Evolutionary conservation across 495 filamentous ascomycete genomes (phyloP).

Genomic region (Talaromyces thailandensis): DNA sequence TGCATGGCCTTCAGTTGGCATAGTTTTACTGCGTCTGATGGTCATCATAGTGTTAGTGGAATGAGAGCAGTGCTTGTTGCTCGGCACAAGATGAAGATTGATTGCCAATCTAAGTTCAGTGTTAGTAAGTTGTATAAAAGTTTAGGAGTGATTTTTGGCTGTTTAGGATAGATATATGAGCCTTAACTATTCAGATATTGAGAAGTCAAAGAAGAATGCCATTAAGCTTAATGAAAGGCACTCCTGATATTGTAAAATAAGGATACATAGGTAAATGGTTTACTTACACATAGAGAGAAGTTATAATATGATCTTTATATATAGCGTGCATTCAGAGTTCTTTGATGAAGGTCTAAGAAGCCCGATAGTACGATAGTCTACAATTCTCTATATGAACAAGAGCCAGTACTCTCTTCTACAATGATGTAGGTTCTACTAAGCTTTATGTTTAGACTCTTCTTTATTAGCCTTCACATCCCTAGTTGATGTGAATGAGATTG

Average conservation of each 20-base stretch:
- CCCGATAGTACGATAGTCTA: neutral
- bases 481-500: neutral
- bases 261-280: neutral
- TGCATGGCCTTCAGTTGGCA: slow-evolving; percentile 38
- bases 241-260: neutral
- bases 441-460: neutral
- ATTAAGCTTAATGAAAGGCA: neutral
- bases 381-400: neutral
- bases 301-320: neutral
- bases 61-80: neutral
- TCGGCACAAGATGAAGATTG: neutral
- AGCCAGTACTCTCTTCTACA: neutral
- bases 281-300: neutral
- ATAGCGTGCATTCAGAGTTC: neutral
- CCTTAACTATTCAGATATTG: neutral
- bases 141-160: neutral
- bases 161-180: neutral
- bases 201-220: neutral
- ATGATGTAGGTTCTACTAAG: neutral
- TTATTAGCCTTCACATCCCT: neutral
- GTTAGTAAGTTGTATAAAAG: neutral
- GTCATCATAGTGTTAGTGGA: neutral
- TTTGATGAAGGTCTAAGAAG: neutral
- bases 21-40: slow-evolving; percentile 30
- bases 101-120: neutral